Percentiles rank a stretch among this genome's conserved stretches.
Conservation (phyloP, 2,329 filamentous ascomycete genomes). For the Penicillium brevicompactum region DNA sequence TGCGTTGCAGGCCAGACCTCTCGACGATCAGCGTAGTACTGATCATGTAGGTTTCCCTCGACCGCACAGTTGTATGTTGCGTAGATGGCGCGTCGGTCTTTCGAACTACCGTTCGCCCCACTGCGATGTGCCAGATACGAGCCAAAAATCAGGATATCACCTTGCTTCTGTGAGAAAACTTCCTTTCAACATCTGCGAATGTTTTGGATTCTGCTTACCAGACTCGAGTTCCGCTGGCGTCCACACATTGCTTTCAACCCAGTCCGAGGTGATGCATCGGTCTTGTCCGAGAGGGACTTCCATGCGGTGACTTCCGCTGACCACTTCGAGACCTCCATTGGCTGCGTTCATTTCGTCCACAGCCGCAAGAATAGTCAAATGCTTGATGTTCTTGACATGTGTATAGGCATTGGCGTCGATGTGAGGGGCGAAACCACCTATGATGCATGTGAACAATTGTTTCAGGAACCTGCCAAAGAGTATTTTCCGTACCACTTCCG, state of each 20-base stretch:
- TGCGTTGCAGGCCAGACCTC: constrained; percentile 47
- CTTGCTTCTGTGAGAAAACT: constrained; percentile 14
- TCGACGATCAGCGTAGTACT: constrained; percentile 45
- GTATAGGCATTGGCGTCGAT: constrained; percentile 47
- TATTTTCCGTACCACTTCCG: constrained; percentile 34
- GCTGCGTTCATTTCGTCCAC: constrained; percentile 39
- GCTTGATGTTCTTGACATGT: constrained; percentile 45
- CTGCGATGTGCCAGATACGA: constrained; percentile 45
- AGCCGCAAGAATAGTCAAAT: constrained; percentile 44
- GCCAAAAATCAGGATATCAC: constrained; percentile 42
- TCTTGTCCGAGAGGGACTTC: constrained; percentile 37
- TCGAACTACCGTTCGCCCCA: constrained; percentile 36
- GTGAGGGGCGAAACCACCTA: constrained; percentile 43
- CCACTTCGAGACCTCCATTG: constrained; percentile 46
- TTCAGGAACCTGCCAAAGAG: too few species aligned
- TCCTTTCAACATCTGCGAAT: background rate
- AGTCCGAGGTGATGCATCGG: constrained; percentile 38
- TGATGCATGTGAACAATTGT: background rate
- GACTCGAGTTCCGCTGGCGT: constrained; percentile 35
- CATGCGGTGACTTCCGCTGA: constrained; percentile 42
- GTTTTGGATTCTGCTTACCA: constrained; percentile 26
- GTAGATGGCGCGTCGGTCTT: constrained; percentile 44
- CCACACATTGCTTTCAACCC: constrained; percentile 40
- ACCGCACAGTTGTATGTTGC: constrained; percentile 45
- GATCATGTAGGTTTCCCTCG: constrained; percentile 46